Conservation (phyloP, 73 alveolate species). For the Loxodes magnus region DNA sequence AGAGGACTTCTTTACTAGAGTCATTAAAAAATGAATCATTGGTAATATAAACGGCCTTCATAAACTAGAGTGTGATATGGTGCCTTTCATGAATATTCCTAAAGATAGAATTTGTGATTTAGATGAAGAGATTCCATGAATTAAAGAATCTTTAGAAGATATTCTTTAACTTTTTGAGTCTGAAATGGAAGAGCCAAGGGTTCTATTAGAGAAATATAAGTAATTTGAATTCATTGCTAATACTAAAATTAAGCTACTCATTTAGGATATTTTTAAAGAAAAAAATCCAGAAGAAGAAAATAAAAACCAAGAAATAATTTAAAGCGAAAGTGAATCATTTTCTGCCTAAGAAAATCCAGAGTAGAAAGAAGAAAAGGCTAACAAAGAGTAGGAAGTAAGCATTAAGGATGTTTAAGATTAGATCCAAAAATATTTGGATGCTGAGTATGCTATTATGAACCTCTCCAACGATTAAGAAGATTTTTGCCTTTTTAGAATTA, state of each 20-base stretch:
- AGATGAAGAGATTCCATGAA: slow-evolving; percentile 17
- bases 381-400: no score
- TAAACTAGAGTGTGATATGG: slow-evolving; percentile 33
- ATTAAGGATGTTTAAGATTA: no score
- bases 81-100: slow-evolving; percentile 48
- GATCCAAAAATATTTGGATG: slow-evolving; percentile 14
- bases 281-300: slow-evolving; percentile 22
- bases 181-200: slow-evolving; percentile 28
- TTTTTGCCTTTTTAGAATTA: slow-evolving; percentile 41
- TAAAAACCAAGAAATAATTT: slow-evolving; percentile 5
- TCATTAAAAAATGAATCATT: slow-evolving; percentile 29
- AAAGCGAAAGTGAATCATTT: not conserved
- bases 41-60: slow-evolving; percentile 31
- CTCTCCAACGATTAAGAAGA: slow-evolving; percentile 32
- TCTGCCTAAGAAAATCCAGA: not conserved
- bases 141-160: slow-evolving; percentile 14
- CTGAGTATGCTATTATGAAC: slow-evolving; percentile 25
- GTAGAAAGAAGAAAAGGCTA: not conserved
- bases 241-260: slow-evolving; percentile 19
- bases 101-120: slow-evolving; percentile 31
- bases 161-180: slow-evolving; percentile 21
- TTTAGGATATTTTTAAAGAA: slow-evolving; percentile 30
- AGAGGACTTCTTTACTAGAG: slow-evolving; percentile 14
- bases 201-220: slow-evolving; percentile 33
- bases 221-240: slow-evolving; percentile 37